A percentile compares a stretch with the other conserved stretches of the same genome.
These are phyloP conservation scores for Chytridiales sp. DNA, from an alignment of 371 early-diverging fungal genomes.

Conservation along the genomic window DNA sequence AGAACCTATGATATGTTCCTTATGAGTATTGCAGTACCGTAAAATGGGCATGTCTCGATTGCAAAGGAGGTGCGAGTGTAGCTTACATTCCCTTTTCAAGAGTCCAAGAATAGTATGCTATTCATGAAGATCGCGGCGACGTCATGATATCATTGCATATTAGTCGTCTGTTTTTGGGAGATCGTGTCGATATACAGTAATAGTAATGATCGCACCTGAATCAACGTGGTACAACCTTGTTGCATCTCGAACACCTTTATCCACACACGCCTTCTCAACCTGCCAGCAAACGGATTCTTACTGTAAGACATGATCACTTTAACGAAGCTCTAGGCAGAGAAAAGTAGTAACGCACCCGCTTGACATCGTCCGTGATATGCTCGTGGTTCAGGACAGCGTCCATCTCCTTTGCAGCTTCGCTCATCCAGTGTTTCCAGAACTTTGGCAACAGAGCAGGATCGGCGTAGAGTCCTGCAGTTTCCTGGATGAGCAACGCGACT, in stretches of 20 bases:
- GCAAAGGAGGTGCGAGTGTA: neutral
- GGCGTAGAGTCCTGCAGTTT: neutral
- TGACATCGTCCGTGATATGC: neutral
- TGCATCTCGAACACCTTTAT: constrained; percentile 11
- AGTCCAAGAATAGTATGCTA: constrained; percentile 74
- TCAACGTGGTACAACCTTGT: constrained; percentile 36
- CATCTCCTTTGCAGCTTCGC: neutral
- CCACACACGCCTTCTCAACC: neutral
- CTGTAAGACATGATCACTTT: neutral
- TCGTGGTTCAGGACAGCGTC: constrained; percentile 1
- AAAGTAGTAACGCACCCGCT: neutral
- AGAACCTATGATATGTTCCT: constrained; percentile 29
- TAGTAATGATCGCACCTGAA: too few species aligned
- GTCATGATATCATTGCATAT: neutral
- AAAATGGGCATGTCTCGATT: neutral
- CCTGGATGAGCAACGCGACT: too few species aligned
- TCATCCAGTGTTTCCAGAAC: constrained; percentile 12
- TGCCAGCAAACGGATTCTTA: neutral
- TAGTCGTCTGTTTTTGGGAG: too few species aligned
- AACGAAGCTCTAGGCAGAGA: neutral
- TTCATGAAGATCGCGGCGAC: neutral
- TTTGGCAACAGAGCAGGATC: neutral
- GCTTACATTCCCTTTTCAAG: constrained; percentile 61
- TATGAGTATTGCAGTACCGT: neutral
- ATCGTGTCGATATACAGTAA: too few species aligned